Percentiles rank a stretch among this genome's conserved stretches.
phyloP scores from a whole-genome alignment of 495 filamentous ascomycete genomes.

The Daldinia bambusicola region DNA sequence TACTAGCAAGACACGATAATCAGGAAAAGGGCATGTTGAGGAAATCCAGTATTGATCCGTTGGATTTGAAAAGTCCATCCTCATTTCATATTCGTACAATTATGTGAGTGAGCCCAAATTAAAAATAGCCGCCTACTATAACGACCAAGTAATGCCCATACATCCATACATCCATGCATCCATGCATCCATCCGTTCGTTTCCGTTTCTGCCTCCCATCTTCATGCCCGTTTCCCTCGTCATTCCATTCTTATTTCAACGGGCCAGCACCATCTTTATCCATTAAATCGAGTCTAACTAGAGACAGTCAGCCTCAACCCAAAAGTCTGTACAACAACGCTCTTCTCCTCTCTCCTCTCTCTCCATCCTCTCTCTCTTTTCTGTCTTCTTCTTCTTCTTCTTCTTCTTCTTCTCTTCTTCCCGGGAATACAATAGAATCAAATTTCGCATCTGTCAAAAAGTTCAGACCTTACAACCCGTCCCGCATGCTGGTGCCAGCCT shows the following conservation, averaged over 20 bases:
- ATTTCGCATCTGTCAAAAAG: no score
- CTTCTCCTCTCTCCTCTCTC: no score
- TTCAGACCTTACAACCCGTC: slow-evolving; percentile 52
- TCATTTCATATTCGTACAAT: slow-evolving; percentile 32
- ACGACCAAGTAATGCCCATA: slow-evolving; percentile 23
- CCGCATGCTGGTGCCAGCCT: slow-evolving; percentile 58
- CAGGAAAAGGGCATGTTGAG: not conserved
- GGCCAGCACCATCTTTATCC: slow-evolving; percentile 18
- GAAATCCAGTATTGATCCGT: not conserved
- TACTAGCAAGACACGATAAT: not conserved
- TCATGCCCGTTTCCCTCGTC: no score
- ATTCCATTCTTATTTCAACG: slow-evolving; percentile 3
- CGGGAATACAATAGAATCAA: no score
- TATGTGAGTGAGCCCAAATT: slow-evolving; percentile 14
- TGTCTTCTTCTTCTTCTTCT: not conserved
- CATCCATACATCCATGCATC: not conserved
- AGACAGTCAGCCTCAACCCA: slow-evolving; percentile 20
- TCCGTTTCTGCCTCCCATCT: not conserved
- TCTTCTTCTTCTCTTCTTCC: no score
- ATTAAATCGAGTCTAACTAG: slow-evolving; percentile 22
- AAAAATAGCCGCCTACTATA: slow-evolving; percentile 13
- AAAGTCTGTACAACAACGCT: no score
- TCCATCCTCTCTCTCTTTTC: no score
- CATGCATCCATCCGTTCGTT: not conserved
- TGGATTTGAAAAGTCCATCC: slow-evolving; percentile 15